These are phyloP conservation scores for Zygotorulaspora florentina DNA, from an alignment of 805 yeast genomes.

Conservation along the genomic window DNA sequence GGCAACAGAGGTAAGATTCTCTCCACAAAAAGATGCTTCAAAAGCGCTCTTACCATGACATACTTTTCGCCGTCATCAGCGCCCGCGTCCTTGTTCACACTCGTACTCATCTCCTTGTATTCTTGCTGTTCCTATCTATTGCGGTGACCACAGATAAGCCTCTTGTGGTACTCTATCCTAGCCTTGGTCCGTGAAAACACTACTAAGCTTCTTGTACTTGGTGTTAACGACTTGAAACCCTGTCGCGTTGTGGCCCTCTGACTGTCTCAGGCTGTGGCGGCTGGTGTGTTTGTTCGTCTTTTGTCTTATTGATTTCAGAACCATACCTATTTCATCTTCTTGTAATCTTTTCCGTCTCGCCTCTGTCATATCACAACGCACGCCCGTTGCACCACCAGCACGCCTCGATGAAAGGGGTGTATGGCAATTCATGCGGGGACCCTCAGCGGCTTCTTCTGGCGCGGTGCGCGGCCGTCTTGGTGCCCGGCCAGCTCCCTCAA, in stretches of 20 bases:
- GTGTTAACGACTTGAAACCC: no score
- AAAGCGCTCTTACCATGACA: slow-evolving; percentile 13
- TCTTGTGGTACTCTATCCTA: neutral
- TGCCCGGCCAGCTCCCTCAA: no score
- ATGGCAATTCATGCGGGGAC: no score
- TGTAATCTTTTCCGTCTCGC: no score
- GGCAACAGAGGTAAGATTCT: slow-evolving; percentile 27
- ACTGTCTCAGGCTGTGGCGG: no score
- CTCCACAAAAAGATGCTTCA: slow-evolving; percentile 23
- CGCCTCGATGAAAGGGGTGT: neutral
- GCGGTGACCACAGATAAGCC: neutral
- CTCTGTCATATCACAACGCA: no score
- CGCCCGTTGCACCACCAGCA: no score
- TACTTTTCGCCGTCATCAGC: neutral
- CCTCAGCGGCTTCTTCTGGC: no score
- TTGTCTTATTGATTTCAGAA: no score
- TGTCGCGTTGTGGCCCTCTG: no score
- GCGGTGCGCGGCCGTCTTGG: neutral
- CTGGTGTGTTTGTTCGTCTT: neutral
- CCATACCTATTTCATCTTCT: no score
- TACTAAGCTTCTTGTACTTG: no score
- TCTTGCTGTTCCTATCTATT: neutral
- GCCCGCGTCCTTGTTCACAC: neutral
- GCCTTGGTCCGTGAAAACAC: neutral
- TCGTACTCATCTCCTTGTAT: neutral